Percentiles rank a stretch among this genome's conserved stretches.
Conservation (phyloP, 139 green algal genomes). For the Eudorina sp. region DNA sequence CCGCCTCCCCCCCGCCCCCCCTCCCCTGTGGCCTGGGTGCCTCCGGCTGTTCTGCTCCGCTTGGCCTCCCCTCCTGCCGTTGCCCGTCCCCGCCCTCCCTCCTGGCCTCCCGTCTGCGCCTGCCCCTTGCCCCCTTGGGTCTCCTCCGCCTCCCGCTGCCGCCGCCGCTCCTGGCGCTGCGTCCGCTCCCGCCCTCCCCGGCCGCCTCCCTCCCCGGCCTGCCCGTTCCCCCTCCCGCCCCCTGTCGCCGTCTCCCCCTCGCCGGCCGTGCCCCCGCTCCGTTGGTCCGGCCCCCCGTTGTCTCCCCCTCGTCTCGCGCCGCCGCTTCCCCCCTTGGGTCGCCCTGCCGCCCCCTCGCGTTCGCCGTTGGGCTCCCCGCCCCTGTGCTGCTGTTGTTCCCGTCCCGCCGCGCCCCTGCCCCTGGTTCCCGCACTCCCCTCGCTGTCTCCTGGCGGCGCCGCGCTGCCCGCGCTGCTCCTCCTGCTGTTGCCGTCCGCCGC, state of each 20-base stretch:
- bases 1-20: too few relatives aligned
- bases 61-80: neutral
- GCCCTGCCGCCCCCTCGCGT: too few relatives aligned
- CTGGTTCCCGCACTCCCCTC: too few relatives aligned
- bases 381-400: too few relatives aligned
- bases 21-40: too few relatives aligned
- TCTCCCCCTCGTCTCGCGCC: neutral
- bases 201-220: neutral
- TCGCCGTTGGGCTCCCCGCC: too few relatives aligned
- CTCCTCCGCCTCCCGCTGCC: neutral
- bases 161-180: neutral
- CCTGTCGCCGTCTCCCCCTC: neutral
- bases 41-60: too few relatives aligned
- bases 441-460: too few relatives aligned
- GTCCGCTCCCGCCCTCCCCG: neutral
- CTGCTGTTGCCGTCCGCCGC: too few relatives aligned
- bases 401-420: too few relatives aligned
- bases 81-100: neutral
- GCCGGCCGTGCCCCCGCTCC: neutral
- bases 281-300: neutral
- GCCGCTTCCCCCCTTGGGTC: too few relatives aligned
- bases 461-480: too few relatives aligned
- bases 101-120: neutral
- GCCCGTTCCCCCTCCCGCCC: neutral
- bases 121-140: neutral